These are phyloP conservation scores for Carpinus fangiana DNA, from an alignment of 306 rosid species.

Conservation along the genomic window DNA sequence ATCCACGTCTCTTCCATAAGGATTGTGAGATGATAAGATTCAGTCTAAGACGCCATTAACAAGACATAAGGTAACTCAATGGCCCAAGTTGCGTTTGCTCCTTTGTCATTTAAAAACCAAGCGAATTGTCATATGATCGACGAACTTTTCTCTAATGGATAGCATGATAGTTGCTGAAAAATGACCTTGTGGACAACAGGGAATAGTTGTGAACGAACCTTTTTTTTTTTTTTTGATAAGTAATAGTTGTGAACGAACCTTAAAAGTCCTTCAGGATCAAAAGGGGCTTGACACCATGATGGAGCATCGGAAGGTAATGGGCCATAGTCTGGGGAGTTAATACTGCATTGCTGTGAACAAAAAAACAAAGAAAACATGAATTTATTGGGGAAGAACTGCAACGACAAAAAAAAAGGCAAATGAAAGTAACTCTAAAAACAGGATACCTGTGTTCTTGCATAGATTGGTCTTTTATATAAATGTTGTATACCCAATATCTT, in stretches of 20 bases:
- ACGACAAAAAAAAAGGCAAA: background rate
- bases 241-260: conserved; percentile 47
- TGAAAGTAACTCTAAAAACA: conserved; percentile 1
- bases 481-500: conserved; percentile 68
- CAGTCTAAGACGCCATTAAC: background rate
- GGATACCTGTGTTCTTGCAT: conserved; percentile 67
- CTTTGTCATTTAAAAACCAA: background rate
- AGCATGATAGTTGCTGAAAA: conserved; percentile 5
- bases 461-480: conserved; percentile 63
- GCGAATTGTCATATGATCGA: background rate
- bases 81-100: background rate
- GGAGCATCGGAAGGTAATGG: conserved; percentile 91
- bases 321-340: conserved; percentile 78
- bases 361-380: background rate
- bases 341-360: conserved; percentile 74
- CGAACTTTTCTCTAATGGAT: background rate
- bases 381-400: background rate
- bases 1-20: background rate
- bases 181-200: background rate
- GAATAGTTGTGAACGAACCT: conserved; percentile 46
- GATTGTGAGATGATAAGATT: background rate
- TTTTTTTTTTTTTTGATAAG: no score
- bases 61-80: background rate
- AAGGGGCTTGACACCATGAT: conserved; percentile 98
- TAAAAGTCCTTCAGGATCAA: conserved; percentile 95